Evolutionary conservation across 768 basidiomycete species (phyloP).

Genomic region (Lactarius sp.): DNA sequence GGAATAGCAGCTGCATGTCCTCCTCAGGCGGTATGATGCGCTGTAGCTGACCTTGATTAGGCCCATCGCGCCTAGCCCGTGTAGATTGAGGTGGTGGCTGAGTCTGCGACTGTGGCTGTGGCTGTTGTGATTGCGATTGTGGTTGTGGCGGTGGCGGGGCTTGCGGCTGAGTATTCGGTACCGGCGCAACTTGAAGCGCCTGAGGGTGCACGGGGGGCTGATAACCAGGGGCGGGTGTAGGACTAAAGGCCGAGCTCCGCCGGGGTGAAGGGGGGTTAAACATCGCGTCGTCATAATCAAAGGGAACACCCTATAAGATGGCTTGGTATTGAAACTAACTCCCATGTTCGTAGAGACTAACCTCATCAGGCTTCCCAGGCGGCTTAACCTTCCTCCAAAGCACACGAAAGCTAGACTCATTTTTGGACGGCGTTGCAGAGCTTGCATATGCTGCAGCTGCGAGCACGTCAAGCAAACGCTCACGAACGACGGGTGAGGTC

Average conservation of each 20-base stretch:
- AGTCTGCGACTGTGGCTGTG: neutral
- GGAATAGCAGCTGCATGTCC: slow-evolving; percentile 74
- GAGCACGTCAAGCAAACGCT: slow-evolving; percentile 74
- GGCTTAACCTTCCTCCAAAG: slow-evolving; percentile 82
- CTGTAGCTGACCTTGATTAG: slow-evolving; percentile 28
- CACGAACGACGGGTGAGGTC: slow-evolving; percentile 75
- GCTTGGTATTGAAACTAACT: neutral
- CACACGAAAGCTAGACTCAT: slow-evolving; percentile 51
- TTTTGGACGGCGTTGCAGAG: slow-evolving; percentile 34
- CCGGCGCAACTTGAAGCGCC: neutral
- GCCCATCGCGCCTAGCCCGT: slow-evolving; percentile 26
- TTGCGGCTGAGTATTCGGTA: slow-evolving; percentile 4
- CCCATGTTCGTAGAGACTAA: slow-evolving; percentile 31
- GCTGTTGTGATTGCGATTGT: slow-evolving; percentile 2
- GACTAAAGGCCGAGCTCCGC: slow-evolving; percentile 36
- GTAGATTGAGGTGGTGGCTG: slow-evolving; percentile 3
- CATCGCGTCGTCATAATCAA: slow-evolving; percentile 76
- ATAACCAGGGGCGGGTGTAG: slow-evolving; percentile 7
- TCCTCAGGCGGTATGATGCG: slow-evolving; percentile 70
- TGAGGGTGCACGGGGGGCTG: slow-evolving; percentile 16
- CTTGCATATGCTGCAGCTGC: slow-evolving; percentile 75
- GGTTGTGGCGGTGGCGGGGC: slow-evolving; percentile 6
- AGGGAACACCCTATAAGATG: slow-evolving; percentile 56
- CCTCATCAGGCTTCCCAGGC: slow-evolving; percentile 75
- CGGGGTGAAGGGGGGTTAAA: slow-evolving; percentile 57